Conservation (phyloP, 495 filamentous ascomycete species). For the Neohortaea acidophila region DNA sequence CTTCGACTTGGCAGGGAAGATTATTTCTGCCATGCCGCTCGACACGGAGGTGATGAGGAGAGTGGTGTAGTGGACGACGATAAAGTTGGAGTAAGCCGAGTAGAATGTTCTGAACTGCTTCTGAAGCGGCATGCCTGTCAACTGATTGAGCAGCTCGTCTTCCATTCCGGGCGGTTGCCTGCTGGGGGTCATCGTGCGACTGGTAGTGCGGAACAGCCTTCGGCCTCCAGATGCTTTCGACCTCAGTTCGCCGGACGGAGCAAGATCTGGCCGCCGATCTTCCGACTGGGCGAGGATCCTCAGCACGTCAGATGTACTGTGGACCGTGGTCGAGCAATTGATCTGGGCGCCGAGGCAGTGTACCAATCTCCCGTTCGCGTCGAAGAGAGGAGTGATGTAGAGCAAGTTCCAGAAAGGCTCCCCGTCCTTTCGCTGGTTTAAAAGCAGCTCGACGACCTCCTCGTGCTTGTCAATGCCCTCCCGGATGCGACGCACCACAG, state of each 20-base stretch:
- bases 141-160: conserved; percentile 23
- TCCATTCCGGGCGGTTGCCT: conserved; percentile 28
- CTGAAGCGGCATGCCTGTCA: conserved; percentile 29
- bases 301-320: conserved; percentile 34
- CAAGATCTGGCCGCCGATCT: conserved; percentile 15
- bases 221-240: conserved; percentile 9
- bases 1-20: conserved; percentile 29
- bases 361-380: conserved; percentile 28
- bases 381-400: conserved; percentile 34
- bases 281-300: conserved; percentile 29
- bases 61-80: conserved; percentile 26
- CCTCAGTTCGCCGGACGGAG: conserved; percentile 3
- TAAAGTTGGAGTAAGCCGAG: conserved; percentile 35
- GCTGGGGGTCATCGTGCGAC: conserved; percentile 9
- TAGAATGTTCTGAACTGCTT: conserved; percentile 31
- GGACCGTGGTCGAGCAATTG: conserved; percentile 39
- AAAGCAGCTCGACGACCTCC: conserved; percentile 36
- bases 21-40: conserved; percentile 24
- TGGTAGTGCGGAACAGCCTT: conserved; percentile 24
- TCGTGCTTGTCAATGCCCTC: conserved; percentile 28
- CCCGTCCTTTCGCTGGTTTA: conserved; percentile 39
- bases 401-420: conserved; percentile 42
- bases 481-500: conserved; percentile 28
- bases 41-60: conserved; percentile 15
- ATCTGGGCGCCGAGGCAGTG: conserved; percentile 43